Evolutionary conservation across 1,139 yeast genomes (phyloP).

Genomic region (Eremothecium coryli): DNA sequence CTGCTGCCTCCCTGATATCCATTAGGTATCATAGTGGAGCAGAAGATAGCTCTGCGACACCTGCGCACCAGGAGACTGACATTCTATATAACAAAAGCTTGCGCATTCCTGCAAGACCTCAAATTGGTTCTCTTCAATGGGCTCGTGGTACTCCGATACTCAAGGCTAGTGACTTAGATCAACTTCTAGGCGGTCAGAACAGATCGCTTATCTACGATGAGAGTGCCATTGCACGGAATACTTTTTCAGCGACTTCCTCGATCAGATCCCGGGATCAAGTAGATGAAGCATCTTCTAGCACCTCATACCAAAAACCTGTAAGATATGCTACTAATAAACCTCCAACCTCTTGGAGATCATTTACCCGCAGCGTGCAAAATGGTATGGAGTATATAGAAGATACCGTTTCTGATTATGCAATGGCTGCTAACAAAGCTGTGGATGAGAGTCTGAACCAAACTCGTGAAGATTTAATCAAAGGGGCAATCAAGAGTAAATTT

Average conservation of each 20-base stretch:
- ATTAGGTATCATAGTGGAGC: slow-evolving; percentile 29
- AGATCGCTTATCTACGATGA: slow-evolving; percentile 49
- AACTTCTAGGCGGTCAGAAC: slow-evolving; percentile 52
- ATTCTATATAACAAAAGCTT: slow-evolving; percentile 50
- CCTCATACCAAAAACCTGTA: slow-evolving; percentile 44
- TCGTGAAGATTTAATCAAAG: slow-evolving; percentile 42
- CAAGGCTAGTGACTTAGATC: slow-evolving; percentile 48
- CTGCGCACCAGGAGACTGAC: slow-evolving; percentile 32
- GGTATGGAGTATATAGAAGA: slow-evolving; percentile 50
- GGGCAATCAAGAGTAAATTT: slow-evolving; percentile 34
- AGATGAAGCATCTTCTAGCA: too few relatives aligned
- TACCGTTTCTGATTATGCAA: slow-evolving; percentile 50
- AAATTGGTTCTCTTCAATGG: slow-evolving; percentile 76
- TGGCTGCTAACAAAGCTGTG: slow-evolving; percentile 44
- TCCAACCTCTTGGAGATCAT: slow-evolving; percentile 33
- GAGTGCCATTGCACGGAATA: slow-evolving; percentile 47
- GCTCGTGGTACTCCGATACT: slow-evolving; percentile 66
- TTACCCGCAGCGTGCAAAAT: slow-evolving; percentile 42
- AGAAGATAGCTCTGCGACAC: slow-evolving; percentile 30
- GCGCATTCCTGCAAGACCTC: slow-evolving; percentile 69
- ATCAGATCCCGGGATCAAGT: slow-evolving; percentile 1
- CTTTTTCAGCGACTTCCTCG: slow-evolving; percentile 34
- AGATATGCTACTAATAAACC: too few relatives aligned
- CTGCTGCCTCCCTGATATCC: slow-evolving; percentile 48
- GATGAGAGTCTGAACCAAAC: slow-evolving; percentile 44